Evolutionary conservation across 2,329 filamentous ascomycete species (phyloP).

Genomic region (Neoscytalidium dimidiatum): DNA sequence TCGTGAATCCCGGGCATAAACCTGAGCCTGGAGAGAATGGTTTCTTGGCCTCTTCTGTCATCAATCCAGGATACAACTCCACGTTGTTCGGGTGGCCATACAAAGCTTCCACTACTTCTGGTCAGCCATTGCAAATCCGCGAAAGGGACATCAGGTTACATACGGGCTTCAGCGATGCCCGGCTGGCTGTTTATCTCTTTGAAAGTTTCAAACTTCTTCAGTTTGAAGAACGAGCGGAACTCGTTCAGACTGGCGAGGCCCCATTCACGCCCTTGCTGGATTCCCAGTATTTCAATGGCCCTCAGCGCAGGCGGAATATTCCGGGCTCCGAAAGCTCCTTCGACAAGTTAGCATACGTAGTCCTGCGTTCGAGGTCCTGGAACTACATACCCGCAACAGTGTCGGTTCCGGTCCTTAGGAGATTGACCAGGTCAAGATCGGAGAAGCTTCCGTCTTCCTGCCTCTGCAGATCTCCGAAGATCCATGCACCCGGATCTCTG

Average conservation of each 20-base stretch:
- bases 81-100: conserved; percentile 54
- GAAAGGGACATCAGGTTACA: background rate
- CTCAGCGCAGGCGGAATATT: conserved; percentile 50
- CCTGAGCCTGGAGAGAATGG: conserved; percentile 50
- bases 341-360: conserved; percentile 26
- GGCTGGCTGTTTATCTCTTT: conserved; percentile 70
- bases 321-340: conserved; percentile 54
- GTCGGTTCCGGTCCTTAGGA: conserved; percentile 40
- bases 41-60: conserved; percentile 58
- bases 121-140: background rate
- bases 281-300: conserved; percentile 69
- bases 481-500: conserved; percentile 52
- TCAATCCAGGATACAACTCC: conserved; percentile 61
- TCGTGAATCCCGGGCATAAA: conserved; percentile 60
- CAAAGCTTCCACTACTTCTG: conserved; percentile 45
- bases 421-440: conserved; percentile 47
- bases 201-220: conserved; percentile 71
- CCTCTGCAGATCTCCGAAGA: conserved; percentile 45
- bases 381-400: conserved; percentile 45
- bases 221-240: conserved; percentile 74
- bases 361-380: background rate
- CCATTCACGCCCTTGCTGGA: conserved; percentile 72
- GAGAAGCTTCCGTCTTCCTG: conserved; percentile 44
- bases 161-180: conserved; percentile 41
- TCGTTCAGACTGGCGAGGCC: conserved; percentile 74